Conservation (phyloP, 1,139 yeast genomes). For the Geotrichum klebahnii region DNA sequence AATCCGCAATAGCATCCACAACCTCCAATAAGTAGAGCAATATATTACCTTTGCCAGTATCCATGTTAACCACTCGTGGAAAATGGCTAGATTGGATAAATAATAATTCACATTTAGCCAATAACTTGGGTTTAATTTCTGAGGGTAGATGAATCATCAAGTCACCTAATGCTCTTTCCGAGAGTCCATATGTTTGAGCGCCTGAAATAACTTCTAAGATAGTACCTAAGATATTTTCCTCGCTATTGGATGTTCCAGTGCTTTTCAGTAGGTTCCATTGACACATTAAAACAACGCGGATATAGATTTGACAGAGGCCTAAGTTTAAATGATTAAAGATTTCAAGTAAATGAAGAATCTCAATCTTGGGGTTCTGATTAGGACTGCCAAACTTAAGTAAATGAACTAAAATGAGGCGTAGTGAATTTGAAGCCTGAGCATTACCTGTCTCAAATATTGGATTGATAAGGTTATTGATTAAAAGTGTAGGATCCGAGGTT, state of each 20-base stretch:
- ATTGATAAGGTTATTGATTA: slow-evolving; percentile 26
- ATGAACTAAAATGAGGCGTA: slow-evolving; percentile 22
- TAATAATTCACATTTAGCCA: slow-evolving; percentile 42
- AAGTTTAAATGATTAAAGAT: slow-evolving; percentile 51
- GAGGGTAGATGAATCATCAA: slow-evolving; percentile 40
- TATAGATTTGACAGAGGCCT: slow-evolving; percentile 51
- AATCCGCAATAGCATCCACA: slow-evolving; percentile 34
- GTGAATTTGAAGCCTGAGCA: slow-evolving; percentile 19
- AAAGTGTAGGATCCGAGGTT: slow-evolving; percentile 22
- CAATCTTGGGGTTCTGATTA: slow-evolving; percentile 18
- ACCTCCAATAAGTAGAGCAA: slow-evolving; percentile 30
- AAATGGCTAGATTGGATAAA: slow-evolving; percentile 49
- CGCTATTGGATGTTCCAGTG: neutral
- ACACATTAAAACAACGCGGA: slow-evolving; percentile 31
- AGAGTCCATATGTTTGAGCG: slow-evolving; percentile 2
- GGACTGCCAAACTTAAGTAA: slow-evolving; percentile 20
- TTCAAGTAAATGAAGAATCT: slow-evolving; percentile 27
- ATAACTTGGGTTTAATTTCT: slow-evolving; percentile 36
- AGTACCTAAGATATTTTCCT: neutral
- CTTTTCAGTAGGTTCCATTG: slow-evolving; percentile 2
- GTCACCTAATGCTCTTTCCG: slow-evolving; percentile 36
- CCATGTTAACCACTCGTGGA: slow-evolving; percentile 38
- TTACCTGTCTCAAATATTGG: slow-evolving; percentile 28
- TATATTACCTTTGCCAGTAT: slow-evolving; percentile 25
- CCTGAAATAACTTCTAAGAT: slow-evolving; percentile 14